Percentiles rank a stretch among this genome's conserved stretches.
phyloP scores from a whole-genome alignment of 2,329 filamentous ascomycete genomes.

The Spiromastix sp. region DNA sequence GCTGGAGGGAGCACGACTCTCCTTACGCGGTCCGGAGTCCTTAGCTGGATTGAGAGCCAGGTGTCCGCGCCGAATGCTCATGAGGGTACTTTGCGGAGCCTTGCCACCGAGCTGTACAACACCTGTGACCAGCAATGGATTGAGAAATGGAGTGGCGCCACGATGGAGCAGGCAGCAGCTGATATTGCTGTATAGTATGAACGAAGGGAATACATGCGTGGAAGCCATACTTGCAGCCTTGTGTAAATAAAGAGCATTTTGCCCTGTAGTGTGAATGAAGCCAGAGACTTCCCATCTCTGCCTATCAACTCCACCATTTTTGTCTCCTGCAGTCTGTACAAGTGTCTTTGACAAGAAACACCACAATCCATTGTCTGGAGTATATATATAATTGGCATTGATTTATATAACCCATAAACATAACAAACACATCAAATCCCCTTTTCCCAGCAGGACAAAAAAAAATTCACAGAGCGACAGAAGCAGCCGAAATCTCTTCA shows the following conservation, averaged over 20 bases:
- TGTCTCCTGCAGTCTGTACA: too few species aligned
- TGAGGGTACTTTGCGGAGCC: conserved; percentile 37
- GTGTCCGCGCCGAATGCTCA: conserved; percentile 40
- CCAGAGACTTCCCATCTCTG: too few species aligned
- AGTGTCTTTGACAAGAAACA: too few species aligned
- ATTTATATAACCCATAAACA: conserved; percentile 7
- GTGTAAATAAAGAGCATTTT: too few species aligned
- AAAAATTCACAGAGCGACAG: too few species aligned
- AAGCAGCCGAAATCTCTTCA: too few species aligned
- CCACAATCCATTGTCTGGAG: too few species aligned
- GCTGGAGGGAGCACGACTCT: conserved; percentile 71
- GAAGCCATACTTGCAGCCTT: too few species aligned
- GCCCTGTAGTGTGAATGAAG: too few species aligned
- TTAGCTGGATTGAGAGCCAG: conserved; percentile 64
- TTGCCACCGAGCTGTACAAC: conserved; percentile 51
- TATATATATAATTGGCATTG: too few species aligned
- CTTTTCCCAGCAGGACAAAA: too few species aligned
- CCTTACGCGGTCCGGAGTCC: conserved; percentile 61
- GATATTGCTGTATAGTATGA: conserved; percentile 17
- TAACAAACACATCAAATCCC: conserved; percentile 4
- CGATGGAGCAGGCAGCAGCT: conserved; percentile 23
- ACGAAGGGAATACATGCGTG: not conserved
- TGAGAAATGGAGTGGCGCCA: conserved; percentile 53
- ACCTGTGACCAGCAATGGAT: conserved; percentile 59
- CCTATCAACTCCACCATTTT: too few species aligned